A percentile compares a stretch with the other conserved stretches of the same genome.
Evolutionary conservation across 2,329 filamentous ascomycete genomes (phyloP).

Genomic region (Sphaerulina populicola): DNA sequence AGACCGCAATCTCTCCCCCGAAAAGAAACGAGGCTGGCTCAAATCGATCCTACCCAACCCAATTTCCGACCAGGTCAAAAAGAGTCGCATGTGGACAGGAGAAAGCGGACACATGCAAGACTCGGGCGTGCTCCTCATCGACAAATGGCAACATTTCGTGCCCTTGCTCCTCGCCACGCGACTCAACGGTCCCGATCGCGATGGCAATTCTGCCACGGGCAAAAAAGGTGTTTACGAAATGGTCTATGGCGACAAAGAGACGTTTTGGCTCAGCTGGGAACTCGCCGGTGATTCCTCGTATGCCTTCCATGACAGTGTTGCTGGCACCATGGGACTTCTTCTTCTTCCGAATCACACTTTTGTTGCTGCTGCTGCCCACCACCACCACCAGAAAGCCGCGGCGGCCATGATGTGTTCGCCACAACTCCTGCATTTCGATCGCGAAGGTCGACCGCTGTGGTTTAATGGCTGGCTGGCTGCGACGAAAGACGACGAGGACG

Average conservation of each 20-base stretch:
- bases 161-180: slow-evolving; percentile 37
- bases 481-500: slow-evolving; percentile 36
- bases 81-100: slow-evolving; percentile 34
- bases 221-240: slow-evolving; percentile 41
- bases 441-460: slow-evolving; percentile 37
- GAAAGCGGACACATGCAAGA: slow-evolving; percentile 38
- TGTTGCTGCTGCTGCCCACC: background rate
- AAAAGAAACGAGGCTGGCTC: slow-evolving; percentile 35
- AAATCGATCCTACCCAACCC: slow-evolving; percentile 39
- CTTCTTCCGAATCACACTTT: slow-evolving; percentile 15
- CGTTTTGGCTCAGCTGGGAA: slow-evolving; percentile 45
- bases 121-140: slow-evolving; percentile 42
- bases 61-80: slow-evolving; percentile 36
- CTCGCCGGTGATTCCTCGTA: slow-evolving; percentile 39
- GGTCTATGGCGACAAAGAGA: slow-evolving; percentile 45
- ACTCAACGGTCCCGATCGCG: slow-evolving; percentile 41
- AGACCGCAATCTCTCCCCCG: slow-evolving; percentile 39
- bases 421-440: slow-evolving; percentile 41
- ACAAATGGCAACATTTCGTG: slow-evolving; percentile 43
- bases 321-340: slow-evolving; percentile 32
- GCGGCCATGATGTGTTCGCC: too few species aligned
- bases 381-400: too few species aligned
- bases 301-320: slow-evolving; percentile 38
- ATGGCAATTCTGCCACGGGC: slow-evolving; percentile 34
- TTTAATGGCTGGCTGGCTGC: slow-evolving; percentile 42